Base-by-base conservation (phyloP, 2,329 filamentous ascomycete genomes). In the Phialophora verrucosa region DNA sequence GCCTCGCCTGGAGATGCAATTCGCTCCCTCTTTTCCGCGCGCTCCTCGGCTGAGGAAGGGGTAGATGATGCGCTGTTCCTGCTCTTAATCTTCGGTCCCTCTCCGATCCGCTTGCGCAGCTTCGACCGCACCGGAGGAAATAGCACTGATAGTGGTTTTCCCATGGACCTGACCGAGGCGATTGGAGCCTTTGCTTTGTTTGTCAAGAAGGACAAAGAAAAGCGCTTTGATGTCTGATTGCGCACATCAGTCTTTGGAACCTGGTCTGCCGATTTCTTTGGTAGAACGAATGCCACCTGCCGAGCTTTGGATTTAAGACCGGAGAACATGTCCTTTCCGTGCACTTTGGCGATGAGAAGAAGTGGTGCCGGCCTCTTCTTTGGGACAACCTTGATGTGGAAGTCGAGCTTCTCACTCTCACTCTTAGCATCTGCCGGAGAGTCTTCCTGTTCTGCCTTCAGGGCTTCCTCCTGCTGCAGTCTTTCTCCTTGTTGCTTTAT, bases 381-480 rank as follows among this genome's bases (percentile, higher is more conserved):
- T 23, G 20, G n/a, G 31, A 17, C 10, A 32, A 32, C 35, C n/a
- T 62, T 54, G 44, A 20, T 62, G 44, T 53, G 49, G 0, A 83
- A 82, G 0, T 66, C 79, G 0, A 86, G 86, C 0, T 31, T 31
- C 31, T 1, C 31, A 1, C 76, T 84, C 35, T 51, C 56, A 35
- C 8, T 38, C 51, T 20, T 53, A 17, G 27, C 5, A 10, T 25
- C 29, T 55, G 29, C 25, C 12, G 29, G 27, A 12, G 20, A 23
- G 25, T 27, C 49, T 25, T 55, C 20, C 32, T 50, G 44, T 25
- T 47, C 38, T 61, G 12, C 31, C n/a, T 57, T 27, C 23, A 55
- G 29, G 25, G 14, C 29, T 42, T 47, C 23, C 29, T 55, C 50
- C 50, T 65, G 25, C 29, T 50, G 38, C 27, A 59, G 17, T 27